Evolutionary conservation across 83 land plant genomes (phyloP).

Genomic region (Thuja plicata): DNA sequence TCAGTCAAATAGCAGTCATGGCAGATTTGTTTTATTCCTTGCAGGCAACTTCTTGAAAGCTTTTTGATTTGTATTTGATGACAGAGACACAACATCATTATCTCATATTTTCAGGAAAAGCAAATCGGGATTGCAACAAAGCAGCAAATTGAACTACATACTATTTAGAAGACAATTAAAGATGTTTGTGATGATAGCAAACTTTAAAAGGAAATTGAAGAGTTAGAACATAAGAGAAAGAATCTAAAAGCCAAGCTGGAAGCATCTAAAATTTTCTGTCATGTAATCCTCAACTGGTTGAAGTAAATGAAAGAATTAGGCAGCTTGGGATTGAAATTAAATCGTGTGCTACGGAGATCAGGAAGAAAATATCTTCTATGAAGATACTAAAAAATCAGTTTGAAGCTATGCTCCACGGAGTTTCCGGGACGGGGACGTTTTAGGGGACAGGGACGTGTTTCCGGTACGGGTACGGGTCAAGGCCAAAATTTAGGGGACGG

Average conservation of each 20-base stretch:
- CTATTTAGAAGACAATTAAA: constrained; percentile 2
- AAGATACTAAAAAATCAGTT: not conserved
- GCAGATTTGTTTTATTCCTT: too few species aligned
- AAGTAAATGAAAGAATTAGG: not conserved
- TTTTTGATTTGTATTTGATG: constrained; percentile 27
- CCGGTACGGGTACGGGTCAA: too few species aligned
- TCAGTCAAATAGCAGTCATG: too few species aligned
- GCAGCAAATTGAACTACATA: constrained; percentile 13
- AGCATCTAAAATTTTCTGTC: not conserved
- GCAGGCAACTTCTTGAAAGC: too few species aligned
- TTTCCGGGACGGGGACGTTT: too few species aligned
- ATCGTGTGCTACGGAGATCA: not conserved
- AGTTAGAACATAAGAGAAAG: too few species aligned
- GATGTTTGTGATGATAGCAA: not conserved
- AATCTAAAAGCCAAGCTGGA: not conserved
- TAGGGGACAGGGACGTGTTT: too few species aligned
- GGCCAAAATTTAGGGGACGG: too few species aligned
- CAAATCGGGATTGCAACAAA: constrained; percentile 25
- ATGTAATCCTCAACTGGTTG: constrained; percentile 16
- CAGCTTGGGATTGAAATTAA: constrained; percentile 3
- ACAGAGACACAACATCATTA: constrained; percentile 23
- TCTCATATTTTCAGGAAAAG: too few species aligned
- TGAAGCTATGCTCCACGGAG: too few species aligned
- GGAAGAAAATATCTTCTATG: not conserved
- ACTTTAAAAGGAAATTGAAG: constrained; percentile 3